Percentiles rank a stretch among this genome's conserved stretches.
phyloP scores from a whole-genome alignment of 2,329 filamentous ascomycete genomes.

The Pseudogymnoascus sp. region DNA sequence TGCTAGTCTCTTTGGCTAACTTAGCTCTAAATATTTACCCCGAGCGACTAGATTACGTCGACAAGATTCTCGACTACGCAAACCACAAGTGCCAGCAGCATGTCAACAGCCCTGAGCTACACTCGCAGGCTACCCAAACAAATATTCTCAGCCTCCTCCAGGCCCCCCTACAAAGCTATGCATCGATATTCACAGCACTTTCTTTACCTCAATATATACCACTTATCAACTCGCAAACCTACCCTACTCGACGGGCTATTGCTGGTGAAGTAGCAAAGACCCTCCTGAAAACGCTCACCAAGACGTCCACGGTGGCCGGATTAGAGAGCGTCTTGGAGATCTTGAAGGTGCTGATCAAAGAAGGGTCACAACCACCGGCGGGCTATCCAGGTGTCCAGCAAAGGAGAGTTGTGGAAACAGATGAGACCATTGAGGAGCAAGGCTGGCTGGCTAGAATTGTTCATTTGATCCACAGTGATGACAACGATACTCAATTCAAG shows the following conservation, averaged over 20 bases:
- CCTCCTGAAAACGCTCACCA: conserved; percentile 74
- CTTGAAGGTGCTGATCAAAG: conserved; percentile 84
- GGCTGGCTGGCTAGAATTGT: conserved; percentile 91
- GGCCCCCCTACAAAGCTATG: conserved; percentile 80
- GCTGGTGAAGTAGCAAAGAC: conserved; percentile 80
- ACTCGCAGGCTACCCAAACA: conserved; percentile 78
- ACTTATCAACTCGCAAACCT: conserved; percentile 83
- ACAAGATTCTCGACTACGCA: conserved; percentile 86
- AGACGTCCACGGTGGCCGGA: conserved; percentile 68
- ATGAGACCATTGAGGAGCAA: conserved; percentile 96
- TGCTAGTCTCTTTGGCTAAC: conserved; percentile 89
- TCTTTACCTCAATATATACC: conserved; percentile 88
- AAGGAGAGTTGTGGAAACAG: conserved; percentile 73
- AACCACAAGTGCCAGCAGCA: conserved; percentile 80
- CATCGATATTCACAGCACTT: conserved; percentile 91
- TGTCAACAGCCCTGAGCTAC: conserved; percentile 89
- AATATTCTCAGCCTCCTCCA: conserved; percentile 86
- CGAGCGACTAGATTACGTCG: conserved; percentile 83
- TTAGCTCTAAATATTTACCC: conserved; percentile 95
- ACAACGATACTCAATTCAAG: conserved; percentile 92
- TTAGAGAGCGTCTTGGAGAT: conserved; percentile 85
- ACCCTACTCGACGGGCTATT: conserved; percentile 82
- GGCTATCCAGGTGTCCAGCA: conserved; percentile 79
- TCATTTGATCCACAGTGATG: conserved; percentile 72
- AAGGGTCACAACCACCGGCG: conserved; percentile 75